Conservation (phyloP, 768 basidiomycete species). For the Termitomyces sp. region DNA sequence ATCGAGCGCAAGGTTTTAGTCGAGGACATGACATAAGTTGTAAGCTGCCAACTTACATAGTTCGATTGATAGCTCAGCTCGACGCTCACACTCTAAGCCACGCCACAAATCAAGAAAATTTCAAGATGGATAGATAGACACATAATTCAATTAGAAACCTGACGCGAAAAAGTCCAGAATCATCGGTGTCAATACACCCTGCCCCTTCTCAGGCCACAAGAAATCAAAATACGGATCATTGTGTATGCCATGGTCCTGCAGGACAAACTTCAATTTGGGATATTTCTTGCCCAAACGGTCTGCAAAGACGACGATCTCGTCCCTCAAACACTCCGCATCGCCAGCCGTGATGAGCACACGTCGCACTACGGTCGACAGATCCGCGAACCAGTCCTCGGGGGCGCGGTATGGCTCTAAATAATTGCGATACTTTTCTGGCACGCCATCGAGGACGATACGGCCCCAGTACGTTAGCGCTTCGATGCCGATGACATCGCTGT, state of each 20-base stretch:
- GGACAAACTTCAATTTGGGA: constrained; percentile 14
- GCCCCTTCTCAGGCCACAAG: constrained; percentile 14
- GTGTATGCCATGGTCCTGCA: constrained; percentile 31
- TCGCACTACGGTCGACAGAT: constrained; percentile 24
- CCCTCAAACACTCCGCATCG: constrained; percentile 27
- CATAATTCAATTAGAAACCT: neutral
- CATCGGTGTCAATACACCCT: constrained; percentile 16
- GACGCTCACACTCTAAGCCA: no score
- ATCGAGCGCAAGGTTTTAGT: no score
- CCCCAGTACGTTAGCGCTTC: constrained; percentile 14
- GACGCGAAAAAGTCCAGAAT: constrained; percentile 17
- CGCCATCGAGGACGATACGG: constrained; percentile 10
- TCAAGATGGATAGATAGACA: neutral
- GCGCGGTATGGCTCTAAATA: constrained; percentile 28
- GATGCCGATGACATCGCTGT: constrained; percentile 16
- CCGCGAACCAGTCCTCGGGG: constrained; percentile 28
- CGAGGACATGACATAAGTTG: no score
- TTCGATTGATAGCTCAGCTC: no score
- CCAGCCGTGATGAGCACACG: constrained; percentile 33
- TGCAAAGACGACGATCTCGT: constrained; percentile 23
- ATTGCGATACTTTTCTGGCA: constrained; percentile 17
- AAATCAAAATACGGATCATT: constrained; percentile 32
- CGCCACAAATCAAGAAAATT: neutral
- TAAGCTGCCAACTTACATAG: no score
- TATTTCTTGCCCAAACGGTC: constrained; percentile 19